Conservation (phyloP, 305 asterid species). For the Solanum hybrid region DNA sequence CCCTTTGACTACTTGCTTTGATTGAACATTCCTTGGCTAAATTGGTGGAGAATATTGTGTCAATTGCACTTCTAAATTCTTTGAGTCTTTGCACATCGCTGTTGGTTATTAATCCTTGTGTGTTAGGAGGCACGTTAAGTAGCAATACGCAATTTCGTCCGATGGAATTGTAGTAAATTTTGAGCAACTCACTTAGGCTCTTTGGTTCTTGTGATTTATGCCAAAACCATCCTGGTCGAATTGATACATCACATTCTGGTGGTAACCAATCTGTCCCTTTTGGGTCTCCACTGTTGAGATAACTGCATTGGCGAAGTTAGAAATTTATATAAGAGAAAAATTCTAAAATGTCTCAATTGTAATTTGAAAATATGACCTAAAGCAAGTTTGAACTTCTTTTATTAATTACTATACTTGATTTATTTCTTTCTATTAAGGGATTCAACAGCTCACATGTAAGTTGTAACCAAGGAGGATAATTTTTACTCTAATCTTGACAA, state of each 20-base stretch:
- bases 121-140: no score
- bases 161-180: no score
- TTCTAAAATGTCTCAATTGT: neutral
- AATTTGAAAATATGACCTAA: neutral
- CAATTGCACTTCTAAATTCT: constrained; percentile 52
- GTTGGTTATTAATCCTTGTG: constrained; percentile 49
- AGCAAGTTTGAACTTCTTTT: neutral
- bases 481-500: no score
- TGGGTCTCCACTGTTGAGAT: constrained; percentile 69
- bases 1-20: constrained; percentile 62
- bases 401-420: neutral
- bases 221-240: no score
- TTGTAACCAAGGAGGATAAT: no score
- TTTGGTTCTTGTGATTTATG: no score
- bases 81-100: constrained; percentile 48
- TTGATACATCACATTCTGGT: constrained; percentile 49
- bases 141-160: no score
- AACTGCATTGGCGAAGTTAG: constrained; percentile 24
- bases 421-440: neutral
- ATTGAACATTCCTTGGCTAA: constrained; percentile 37
- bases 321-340: neutral
- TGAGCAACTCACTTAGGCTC: no score
- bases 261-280: constrained; percentile 80
- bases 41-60: constrained; percentile 46
- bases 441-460: neutral